Evolutionary conservation across 768 basidiomycete genomes (phyloP).

Genomic region (Crassisporium funariophilum): DNA sequence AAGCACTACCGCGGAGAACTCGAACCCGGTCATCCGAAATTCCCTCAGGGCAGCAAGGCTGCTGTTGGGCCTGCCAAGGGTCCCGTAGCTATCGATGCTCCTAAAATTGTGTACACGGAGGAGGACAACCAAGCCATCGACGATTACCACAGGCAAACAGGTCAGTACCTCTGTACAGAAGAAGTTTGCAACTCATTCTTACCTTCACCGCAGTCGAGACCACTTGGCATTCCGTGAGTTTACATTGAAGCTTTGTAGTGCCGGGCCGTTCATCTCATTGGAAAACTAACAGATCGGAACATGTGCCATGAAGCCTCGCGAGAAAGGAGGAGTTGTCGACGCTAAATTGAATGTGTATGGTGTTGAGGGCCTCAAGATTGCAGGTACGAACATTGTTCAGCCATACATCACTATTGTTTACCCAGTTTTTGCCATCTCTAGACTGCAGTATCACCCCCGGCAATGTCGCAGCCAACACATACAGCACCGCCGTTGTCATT

Average conservation of each 20-base stretch:
- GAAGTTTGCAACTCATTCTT: background rate
- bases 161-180: slow-evolving; percentile 19
- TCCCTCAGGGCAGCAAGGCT: slow-evolving; percentile 34
- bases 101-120: slow-evolving; percentile 39
- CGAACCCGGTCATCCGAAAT: slow-evolving; percentile 34
- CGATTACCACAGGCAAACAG: slow-evolving; percentile 30
- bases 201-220: slow-evolving; percentile 37
- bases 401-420: background rate
- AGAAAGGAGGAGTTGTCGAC: slow-evolving; percentile 27
- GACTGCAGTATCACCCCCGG: slow-evolving; percentile 30
- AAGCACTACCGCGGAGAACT: slow-evolving; percentile 42
- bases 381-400: slow-evolving; percentile 18
- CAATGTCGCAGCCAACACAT: slow-evolving; percentile 39
- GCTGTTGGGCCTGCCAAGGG: no score
- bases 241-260: background rate
- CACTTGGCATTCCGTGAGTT: slow-evolving; percentile 44
- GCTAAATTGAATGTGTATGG: slow-evolving; percentile 33
- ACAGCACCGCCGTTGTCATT: slow-evolving; percentile 40
- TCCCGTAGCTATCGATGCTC: slow-evolving; percentile 12
- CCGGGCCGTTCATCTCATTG: background rate
- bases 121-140: slow-evolving; percentile 47
- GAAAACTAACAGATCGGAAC: slow-evolving; percentile 23
- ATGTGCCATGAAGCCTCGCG: slow-evolving; percentile 31
- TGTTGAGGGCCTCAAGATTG: slow-evolving; percentile 29
- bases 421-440: background rate